These are phyloP conservation scores for Pseudozyma thailandica DNA, from an alignment of 1,284 basidiomycete species.

Conservation along the genomic window DNA sequence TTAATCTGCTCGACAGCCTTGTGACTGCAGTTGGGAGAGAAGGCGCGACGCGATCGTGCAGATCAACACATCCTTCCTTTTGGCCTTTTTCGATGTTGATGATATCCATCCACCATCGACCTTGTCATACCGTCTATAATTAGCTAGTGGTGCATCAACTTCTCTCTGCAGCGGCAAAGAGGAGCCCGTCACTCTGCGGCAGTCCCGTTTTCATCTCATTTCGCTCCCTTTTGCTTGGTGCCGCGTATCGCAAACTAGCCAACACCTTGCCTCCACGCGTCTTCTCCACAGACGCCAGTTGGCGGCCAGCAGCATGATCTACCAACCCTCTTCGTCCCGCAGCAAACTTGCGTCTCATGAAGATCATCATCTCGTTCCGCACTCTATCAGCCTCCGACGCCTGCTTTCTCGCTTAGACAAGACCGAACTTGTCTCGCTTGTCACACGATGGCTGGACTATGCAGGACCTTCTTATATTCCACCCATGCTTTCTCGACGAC, in stretches of 20 bases:
- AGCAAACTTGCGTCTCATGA: slow-evolving; percentile 35
- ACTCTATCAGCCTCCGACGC: slow-evolving; percentile 39
- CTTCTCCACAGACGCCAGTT: neutral
- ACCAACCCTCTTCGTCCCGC: slow-evolving; percentile 41
- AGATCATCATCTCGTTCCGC: slow-evolving; percentile 33
- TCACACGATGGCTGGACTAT: slow-evolving; percentile 39
- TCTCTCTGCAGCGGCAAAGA: too few species aligned
- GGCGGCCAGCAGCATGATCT: slow-evolving; percentile 26
- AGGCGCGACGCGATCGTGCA: slow-evolving; percentile 37
- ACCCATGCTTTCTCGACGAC: slow-evolving; percentile 44
- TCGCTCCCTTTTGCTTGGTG: neutral
- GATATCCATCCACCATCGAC: neutral
- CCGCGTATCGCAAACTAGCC: too few species aligned
- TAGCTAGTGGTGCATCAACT: too few species aligned
- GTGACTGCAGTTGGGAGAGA: neutral
- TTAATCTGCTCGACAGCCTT: neutral
- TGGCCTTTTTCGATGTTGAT: slow-evolving; percentile 3
- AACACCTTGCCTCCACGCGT: neutral
- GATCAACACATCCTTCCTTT: slow-evolving; percentile 5
- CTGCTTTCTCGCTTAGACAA: slow-evolving; percentile 45
- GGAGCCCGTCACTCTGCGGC: too few species aligned
- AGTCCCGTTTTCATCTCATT: too few species aligned
- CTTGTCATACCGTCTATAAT: neutral
- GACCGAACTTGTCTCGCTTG: slow-evolving; percentile 33
- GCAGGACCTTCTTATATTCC: slow-evolving; percentile 31